Evolutionary conservation across 2,329 filamentous ascomycete species (phyloP).

Genomic region (Diaporthe vaccinii): DNA sequence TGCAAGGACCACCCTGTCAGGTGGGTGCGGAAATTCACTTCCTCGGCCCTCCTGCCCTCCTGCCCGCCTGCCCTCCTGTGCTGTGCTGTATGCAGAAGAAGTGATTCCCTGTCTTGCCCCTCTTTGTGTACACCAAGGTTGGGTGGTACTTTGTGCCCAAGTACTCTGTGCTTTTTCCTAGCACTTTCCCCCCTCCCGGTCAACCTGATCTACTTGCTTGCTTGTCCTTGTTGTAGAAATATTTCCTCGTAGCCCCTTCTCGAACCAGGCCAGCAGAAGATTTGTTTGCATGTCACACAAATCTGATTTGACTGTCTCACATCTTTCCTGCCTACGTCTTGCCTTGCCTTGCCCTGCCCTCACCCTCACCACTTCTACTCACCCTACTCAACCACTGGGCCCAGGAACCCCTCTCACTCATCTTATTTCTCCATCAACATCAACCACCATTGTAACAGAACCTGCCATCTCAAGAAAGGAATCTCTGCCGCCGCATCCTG

Average conservation of each 20-base stretch:
- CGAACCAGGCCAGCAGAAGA: slow-evolving; percentile 6
- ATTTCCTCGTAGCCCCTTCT: background rate
- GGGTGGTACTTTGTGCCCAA: background rate
- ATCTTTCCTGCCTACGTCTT: slow-evolving; percentile 3
- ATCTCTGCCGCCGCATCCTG: background rate
- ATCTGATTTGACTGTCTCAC: slow-evolving; percentile 32
- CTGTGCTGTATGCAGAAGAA: slow-evolving; percentile 18
- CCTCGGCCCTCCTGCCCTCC: slow-evolving; percentile 21
- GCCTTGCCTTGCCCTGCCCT: background rate
- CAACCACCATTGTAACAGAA: background rate
- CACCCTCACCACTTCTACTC: background rate
- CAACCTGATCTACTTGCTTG: background rate
- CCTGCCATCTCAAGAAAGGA: background rate
- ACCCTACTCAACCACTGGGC: background rate
- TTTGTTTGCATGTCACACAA: slow-evolving; percentile 35
- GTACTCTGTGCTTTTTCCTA: background rate
- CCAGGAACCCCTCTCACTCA: background rate
- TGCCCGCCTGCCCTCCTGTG: too few species aligned
- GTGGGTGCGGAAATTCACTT: background rate
- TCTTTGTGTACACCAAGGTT: background rate
- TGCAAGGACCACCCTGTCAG: slow-evolving; percentile 21
- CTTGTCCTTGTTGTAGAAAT: background rate
- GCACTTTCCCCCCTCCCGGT: background rate
- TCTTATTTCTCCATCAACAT: background rate
- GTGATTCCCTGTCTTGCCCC: background rate